A percentile compares a stretch with the other conserved stretches of the same genome.
Conservation (phyloP, 2,329 filamentous ascomycete genomes). For the Exserohilum turcica region DNA sequence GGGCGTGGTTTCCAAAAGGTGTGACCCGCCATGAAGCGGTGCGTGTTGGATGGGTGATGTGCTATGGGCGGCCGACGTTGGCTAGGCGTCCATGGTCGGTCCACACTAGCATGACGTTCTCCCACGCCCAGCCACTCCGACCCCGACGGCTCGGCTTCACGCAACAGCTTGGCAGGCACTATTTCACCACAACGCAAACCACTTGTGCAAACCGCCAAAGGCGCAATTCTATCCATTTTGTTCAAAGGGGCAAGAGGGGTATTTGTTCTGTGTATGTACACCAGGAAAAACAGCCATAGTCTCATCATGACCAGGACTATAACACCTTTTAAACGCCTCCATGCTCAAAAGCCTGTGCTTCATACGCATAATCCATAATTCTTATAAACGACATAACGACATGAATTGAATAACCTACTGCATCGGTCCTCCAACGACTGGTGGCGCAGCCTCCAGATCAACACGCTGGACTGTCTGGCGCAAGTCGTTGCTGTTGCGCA, state of each 20-base stretch:
- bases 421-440: constrained; percentile 44
- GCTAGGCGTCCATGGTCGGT: neutral
- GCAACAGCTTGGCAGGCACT: constrained; percentile 15
- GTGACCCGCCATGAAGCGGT: constrained; percentile 37
- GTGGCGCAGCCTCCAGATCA: constrained; percentile 58
- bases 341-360: constrained; percentile 9
- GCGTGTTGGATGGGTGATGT: neutral
- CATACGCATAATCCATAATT: constrained; percentile 14
- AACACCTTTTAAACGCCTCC: constrained; percentile 27
- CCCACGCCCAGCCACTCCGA: constrained; percentile 1
- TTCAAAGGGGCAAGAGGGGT: constrained; percentile 37
- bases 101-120: constrained; percentile 8
- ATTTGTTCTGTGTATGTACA: constrained; percentile 42
- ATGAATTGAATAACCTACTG: constrained; percentile 20
- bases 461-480: constrained; percentile 56
- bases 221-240: neutral
- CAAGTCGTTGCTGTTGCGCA: constrained; percentile 64
- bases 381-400: constrained; percentile 6
- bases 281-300: constrained; percentile 22
- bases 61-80: neutral
- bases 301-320: constrained; percentile 19
- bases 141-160: constrained; percentile 1
- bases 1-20: constrained; percentile 28
- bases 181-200: neutral
- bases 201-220: neutral